Base-by-base conservation (phyloP, 257 asterid species). In the Pogostemon cablin region DNA sequence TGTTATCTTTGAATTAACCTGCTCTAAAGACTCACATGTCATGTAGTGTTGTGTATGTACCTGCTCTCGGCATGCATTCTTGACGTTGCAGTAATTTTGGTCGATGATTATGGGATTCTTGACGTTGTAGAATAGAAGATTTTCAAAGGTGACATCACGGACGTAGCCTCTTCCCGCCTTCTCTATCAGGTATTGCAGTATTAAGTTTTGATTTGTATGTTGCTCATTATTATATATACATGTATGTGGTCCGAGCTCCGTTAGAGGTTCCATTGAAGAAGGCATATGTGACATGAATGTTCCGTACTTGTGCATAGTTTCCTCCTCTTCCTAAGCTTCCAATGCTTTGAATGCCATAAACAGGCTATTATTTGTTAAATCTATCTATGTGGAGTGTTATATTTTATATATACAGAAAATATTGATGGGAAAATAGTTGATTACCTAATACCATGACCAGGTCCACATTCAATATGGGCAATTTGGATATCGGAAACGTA, bases 391-490 rank as follows among this genome's bases (percentile, higher is more conserved):
- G 32, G 32, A 25, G 32, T 25, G 32, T 25, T 25, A 25, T 25
- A 25, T 25, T 25, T 25, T 25, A 25, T 25, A 25, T 25, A 25
- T 25, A 25, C 34, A 52, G 9, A 52, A 52, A 17, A 2, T 4
- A 6, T 53, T 9, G 37, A 35, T 10, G 5, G n/a, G 15, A 10
- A 11, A 58, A 7, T 39, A 68, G 3, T 44, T 34, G 37, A 6
- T 5, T 53, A 85, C 97, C 97, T 91, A 7, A 88, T 84, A 62
- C 97, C 97, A 78, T 91, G 92, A 56, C 96, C 97, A 58, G 97
- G 96, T 69, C 97, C 97, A 56, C 97, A 91, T 50, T 43, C 17
- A 6, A 88, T 71, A 41, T 86, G 78, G 55, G 9, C 39, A 48
- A 91, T 80, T 34, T 75, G 64, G 53, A 91, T 50, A 62, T 86